A percentile compares a stretch with the other conserved stretches of the same genome.
Evolutionary conservation across 805 yeast species (phyloP).

Genomic region (Kodamaea restingae): DNA sequence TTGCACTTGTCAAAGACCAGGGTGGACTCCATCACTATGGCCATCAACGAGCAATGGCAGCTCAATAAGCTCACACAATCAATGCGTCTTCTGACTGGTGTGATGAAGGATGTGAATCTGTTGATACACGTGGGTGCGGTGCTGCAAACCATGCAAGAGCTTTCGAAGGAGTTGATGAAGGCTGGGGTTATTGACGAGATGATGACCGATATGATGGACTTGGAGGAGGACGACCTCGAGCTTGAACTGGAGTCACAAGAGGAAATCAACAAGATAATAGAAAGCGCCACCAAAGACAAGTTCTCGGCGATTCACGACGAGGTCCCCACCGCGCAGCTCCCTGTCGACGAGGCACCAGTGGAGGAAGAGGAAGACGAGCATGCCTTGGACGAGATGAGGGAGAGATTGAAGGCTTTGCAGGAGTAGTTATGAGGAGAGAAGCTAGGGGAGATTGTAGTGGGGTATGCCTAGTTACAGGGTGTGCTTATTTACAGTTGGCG

Average conservation of each 20-base stretch:
- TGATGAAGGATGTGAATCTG: slow-evolving; percentile 85
- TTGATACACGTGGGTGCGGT: slow-evolving; percentile 77
- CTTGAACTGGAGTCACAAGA: slow-evolving; percentile 64
- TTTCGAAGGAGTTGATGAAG: slow-evolving; percentile 82
- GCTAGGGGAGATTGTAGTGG: no score
- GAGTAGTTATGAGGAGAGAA: slow-evolving; percentile 12
- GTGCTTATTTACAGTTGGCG: no score
- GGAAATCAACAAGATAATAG: slow-evolving; percentile 57
- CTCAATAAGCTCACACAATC: slow-evolving; percentile 79
- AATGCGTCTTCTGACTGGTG: slow-evolving; percentile 68
- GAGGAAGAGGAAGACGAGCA: slow-evolving; percentile 58
- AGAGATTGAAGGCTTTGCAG: slow-evolving; percentile 80
- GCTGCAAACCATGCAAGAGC: slow-evolving; percentile 75
- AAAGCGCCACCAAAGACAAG: slow-evolving; percentile 37
- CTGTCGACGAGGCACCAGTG: slow-evolving; percentile 15
- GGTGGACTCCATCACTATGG: slow-evolving; percentile 79
- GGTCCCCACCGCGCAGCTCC: slow-evolving; percentile 28
- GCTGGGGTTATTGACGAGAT: slow-evolving; percentile 88
- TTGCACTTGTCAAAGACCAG: slow-evolving; percentile 80
- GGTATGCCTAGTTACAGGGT: no score
- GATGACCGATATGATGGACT: slow-evolving; percentile 87
- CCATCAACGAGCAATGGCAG: slow-evolving; percentile 87
- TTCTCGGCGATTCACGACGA: slow-evolving; percentile 32
- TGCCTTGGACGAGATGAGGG: slow-evolving; percentile 81
- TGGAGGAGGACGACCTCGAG: slow-evolving; percentile 49